These are phyloP conservation scores for Imleria badia DNA, from an alignment of 768 basidiomycete species.

Conservation along the genomic window DNA sequence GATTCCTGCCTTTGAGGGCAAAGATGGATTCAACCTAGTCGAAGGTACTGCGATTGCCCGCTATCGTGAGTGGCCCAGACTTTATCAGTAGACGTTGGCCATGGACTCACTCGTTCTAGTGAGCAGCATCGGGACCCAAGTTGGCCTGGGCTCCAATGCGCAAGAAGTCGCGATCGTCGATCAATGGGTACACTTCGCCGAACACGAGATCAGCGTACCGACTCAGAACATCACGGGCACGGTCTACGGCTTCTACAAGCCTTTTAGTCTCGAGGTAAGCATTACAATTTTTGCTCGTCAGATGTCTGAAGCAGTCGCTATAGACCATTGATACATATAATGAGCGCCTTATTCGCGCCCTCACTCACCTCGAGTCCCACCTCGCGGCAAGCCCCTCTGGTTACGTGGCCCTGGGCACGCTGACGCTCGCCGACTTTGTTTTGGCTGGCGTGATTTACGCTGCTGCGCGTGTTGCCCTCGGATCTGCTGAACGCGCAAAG, in stretches of 20 bases:
- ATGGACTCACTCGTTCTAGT: not conserved
- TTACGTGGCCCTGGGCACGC: conserved; percentile 11
- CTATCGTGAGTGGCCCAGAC: conserved; percentile 12
- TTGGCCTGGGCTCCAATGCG: conserved; percentile 7
- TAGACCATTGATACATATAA: not conserved
- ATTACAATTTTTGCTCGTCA: no score
- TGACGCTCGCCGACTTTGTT: conserved; percentile 22
- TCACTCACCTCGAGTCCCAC: conserved; percentile 16
- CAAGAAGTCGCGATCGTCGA: conserved; percentile 12
- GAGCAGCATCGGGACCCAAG: conserved; percentile 11
- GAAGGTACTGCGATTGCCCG: conserved; percentile 25
- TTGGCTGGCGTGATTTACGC: conserved; percentile 6
- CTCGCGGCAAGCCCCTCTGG: conserved; percentile 9
- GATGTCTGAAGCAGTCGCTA: not conserved
- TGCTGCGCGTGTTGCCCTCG: conserved; percentile 4
- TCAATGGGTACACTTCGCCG: conserved; percentile 16
- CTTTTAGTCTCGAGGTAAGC: conserved; percentile 10
- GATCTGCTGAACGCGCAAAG: conserved; percentile 10
- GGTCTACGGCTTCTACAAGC: not conserved
- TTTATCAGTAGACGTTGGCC: no score
- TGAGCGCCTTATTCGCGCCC: not conserved
- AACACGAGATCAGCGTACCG: conserved; percentile 8
- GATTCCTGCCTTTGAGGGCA: conserved; percentile 22
- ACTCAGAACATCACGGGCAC: not conserved
- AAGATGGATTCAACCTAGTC: conserved; percentile 16